Evolutionary conservation across 73 alveolate genomes (phyloP), one percentile per base, ranked within the genome.

Genomic region (Paramecium octaurelia): DNA sequence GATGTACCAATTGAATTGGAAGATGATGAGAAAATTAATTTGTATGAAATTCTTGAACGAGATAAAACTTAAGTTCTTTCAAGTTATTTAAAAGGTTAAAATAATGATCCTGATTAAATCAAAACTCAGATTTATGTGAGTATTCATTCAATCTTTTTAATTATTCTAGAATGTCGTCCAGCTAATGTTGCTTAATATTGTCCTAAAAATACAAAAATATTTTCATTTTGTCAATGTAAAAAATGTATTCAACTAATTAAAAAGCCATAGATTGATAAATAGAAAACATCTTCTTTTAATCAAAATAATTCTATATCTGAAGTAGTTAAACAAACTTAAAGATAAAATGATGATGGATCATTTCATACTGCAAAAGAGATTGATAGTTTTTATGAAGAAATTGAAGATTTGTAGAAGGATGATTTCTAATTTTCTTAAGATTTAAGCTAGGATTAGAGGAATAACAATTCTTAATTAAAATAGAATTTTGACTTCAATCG

Each of bases 11-110:
- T 80, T 14, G 91, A 80, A 48, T 80, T 80, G 31, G 91, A 80
- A 44, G 91, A 44, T 11, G 91, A 80, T 4, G 91, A 80, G n/a
- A 80, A 80, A 80, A 80, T 80, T 3, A 80, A 80, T 48, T 48
- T 80, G 14, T 80, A 80, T 46, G 91, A 80, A 80, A 80, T 80
- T 44, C 44, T 80, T 21, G 91, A 80, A 80, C 16, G 91, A 80
- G 91, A 80, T 48, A 80, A 80, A 24, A 80, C 75, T 27, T 44
- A 80, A 80, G 91, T 80, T 40, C 46, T 80, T 8, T 80, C 91
- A 20, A 80, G 54, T 80, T 80, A 43, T 42, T 48, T 80, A 44
- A 80, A 80, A 46, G 91, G 91, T 24, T 42, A 43, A 24, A 80
- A 44, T 46, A 80, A 80, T 80, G 91, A 80, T 80, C 91, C 91